Percentiles rank a stretch among this genome's conserved stretches.
These are phyloP conservation scores for Filosporella fistucella DNA, from an alignment of 495 filamentous ascomycete genomes.

Conservation along the genomic window DNA sequence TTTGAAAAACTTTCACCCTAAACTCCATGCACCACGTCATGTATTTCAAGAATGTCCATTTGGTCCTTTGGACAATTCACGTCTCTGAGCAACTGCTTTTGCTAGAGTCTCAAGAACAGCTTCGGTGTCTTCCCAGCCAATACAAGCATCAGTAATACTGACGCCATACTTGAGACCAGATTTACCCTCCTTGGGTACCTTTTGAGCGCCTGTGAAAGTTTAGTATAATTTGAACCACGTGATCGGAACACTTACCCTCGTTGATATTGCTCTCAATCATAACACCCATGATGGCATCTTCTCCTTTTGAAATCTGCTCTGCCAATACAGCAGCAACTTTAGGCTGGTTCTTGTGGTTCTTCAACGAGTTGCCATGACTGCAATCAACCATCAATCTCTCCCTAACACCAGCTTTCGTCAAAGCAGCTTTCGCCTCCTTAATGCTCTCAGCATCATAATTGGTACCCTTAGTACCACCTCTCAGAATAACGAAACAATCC, in stretches of 20 bases:
- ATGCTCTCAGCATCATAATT: slow-evolving; percentile 92
- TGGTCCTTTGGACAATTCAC: slow-evolving; percentile 35
- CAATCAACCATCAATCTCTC: slow-evolving; percentile 96
- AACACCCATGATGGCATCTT: slow-evolving; percentile 88
- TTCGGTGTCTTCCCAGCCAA: slow-evolving; percentile 92
- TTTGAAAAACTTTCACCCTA: background rate
- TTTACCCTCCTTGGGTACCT: slow-evolving; percentile 87
- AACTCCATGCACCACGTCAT: slow-evolving; percentile 2
- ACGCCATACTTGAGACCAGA: slow-evolving; percentile 87
- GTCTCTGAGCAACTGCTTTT: slow-evolving; percentile 67
- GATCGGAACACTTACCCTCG: slow-evolving; percentile 56
- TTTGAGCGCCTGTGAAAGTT: slow-evolving; percentile 68
- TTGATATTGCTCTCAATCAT: slow-evolving; percentile 99
- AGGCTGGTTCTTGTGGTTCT: slow-evolving; percentile 96
- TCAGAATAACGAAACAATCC: slow-evolving; percentile 95
- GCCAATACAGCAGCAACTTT: slow-evolving; percentile 83
- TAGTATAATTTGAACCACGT: slow-evolving; percentile 11
- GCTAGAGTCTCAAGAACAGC: slow-evolving; percentile 73
- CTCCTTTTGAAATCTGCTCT: slow-evolving; percentile 80
- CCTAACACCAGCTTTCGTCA: slow-evolving; percentile 59
- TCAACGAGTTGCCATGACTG: slow-evolving; percentile 92
- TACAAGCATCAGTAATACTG: slow-evolving; percentile 97
- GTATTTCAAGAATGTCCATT: slow-evolving; percentile 18
- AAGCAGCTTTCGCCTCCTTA: slow-evolving; percentile 62
- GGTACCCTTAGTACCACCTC: slow-evolving; percentile 87